phyloP scores from a whole-genome alignment of 768 basidiomycete species.

The Boletellus ananiceps region DNA sequence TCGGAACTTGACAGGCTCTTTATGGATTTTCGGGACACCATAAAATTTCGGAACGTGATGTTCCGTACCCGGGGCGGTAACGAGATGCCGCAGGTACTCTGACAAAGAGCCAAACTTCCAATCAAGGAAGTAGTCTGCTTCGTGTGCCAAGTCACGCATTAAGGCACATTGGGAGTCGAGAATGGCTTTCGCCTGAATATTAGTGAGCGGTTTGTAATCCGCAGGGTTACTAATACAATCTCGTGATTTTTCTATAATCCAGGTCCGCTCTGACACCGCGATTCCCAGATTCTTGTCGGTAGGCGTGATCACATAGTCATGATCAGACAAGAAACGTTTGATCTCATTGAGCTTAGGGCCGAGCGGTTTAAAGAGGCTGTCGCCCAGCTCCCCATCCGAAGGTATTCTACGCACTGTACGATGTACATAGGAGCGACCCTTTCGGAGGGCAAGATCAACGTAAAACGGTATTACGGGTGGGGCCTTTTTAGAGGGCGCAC shows the following conservation, averaged over 20 bases:
- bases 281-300: constrained; percentile 6
- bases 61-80: too few relatives aligned
- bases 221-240: too few relatives aligned
- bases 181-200: not conserved
- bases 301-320: not conserved
- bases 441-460: not conserved
- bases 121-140: too few relatives aligned
- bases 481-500: not conserved
- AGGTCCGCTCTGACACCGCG: constrained; percentile 3
- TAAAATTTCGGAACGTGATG: constrained; percentile 5
- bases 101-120: not conserved
- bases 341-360: not conserved
- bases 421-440: not conserved
- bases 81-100: too few relatives aligned
- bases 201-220: not conserved
- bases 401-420: too few relatives aligned
- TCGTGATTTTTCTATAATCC: not conserved
- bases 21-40: constrained; percentile 15
- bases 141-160: too few relatives aligned
- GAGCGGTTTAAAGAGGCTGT: constrained; percentile 1
- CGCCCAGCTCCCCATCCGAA: not conserved
- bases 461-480: constrained; percentile 8
- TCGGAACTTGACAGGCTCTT: constrained; percentile 3
- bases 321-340: not conserved
- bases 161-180: not conserved